A percentile compares a stretch with the other conserved stretches of the same genome.
These are phyloP conservation scores for Apiospora arundinis DNA, from an alignment of 2,329 filamentous ascomycete genomes.

Conservation along the genomic window DNA sequence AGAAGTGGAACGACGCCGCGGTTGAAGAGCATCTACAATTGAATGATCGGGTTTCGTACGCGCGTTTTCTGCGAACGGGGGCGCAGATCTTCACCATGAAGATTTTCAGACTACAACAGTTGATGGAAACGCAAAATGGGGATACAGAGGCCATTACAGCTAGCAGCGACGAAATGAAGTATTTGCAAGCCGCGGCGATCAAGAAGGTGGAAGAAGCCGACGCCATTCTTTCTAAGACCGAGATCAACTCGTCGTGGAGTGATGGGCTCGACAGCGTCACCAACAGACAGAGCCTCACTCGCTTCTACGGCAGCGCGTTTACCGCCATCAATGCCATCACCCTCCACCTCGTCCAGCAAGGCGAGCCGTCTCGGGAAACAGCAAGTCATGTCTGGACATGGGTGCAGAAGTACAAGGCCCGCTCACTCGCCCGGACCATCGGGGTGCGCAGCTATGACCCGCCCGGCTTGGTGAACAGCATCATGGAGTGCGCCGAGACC, in stretches of 20 bases:
- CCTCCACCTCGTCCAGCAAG: background rate
- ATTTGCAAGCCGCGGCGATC: background rate
- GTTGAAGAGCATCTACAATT: background rate
- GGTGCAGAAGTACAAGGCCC: background rate
- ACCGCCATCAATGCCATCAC: background rate
- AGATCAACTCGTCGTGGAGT: background rate
- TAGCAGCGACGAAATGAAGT: background rate
- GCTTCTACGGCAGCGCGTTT: background rate
- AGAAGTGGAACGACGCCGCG: background rate
- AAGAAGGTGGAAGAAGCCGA: background rate
- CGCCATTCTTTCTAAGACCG: background rate
- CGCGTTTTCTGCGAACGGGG: background rate
- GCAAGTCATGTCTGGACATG: background rate
- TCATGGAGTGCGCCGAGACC: background rate
- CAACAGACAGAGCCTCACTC: background rate
- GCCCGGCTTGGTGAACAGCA: background rate
- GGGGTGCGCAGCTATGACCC: conserved; percentile 1
- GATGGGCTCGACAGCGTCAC: background rate
- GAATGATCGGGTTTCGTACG: background rate
- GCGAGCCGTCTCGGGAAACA: background rate
- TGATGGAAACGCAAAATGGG: background rate
- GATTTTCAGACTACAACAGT: background rate
- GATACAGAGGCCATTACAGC: too few relatives aligned
- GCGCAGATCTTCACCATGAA: background rate
- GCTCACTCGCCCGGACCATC: background rate